phyloP scores from a whole-genome alignment of 257 asterid species.

The Solanum arcanum region DNA sequence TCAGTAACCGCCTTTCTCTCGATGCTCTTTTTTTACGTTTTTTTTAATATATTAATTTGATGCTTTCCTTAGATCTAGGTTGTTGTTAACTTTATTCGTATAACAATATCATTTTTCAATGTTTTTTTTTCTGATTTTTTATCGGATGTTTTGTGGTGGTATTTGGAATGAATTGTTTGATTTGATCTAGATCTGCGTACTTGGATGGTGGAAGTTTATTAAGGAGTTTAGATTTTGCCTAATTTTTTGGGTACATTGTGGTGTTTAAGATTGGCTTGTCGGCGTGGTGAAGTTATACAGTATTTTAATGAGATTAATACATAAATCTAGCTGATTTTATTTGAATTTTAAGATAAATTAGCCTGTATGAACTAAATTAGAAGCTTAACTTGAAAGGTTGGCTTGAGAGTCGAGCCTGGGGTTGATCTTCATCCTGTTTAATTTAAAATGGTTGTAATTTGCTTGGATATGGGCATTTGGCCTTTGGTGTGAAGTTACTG shows the following conservation, averaged over 20 bases:
- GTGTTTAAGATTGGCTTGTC: neutral
- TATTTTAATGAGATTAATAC: neutral
- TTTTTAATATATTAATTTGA: neutral
- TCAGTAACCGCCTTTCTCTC: constrained; percentile 51
- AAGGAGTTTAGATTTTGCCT: neutral
- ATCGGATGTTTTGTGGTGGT: neutral
- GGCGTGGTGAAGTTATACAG: neutral
- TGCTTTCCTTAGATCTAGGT: constrained; percentile 10
- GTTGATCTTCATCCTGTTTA: neutral
- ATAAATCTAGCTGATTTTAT: neutral
- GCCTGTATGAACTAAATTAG: neutral
- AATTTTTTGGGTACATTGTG: neutral
- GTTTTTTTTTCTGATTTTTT: neutral
- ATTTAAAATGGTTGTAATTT: neutral
- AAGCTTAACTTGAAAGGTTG: neutral
- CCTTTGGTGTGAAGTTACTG: neutral
- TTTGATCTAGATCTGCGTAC: constrained; percentile 6
- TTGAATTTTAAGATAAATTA: neutral
- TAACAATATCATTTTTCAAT: neutral
- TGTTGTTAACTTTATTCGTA: neutral
- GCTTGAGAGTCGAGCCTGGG: neutral
- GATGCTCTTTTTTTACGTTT: constrained; percentile 13
- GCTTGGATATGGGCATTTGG: neutral
- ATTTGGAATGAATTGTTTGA: neutral
- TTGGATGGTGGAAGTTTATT: neutral